Evolutionary conservation across 352 stramenopile genomes (phyloP).

Genomic region (Stephanocyclus meneghinianus): DNA sequence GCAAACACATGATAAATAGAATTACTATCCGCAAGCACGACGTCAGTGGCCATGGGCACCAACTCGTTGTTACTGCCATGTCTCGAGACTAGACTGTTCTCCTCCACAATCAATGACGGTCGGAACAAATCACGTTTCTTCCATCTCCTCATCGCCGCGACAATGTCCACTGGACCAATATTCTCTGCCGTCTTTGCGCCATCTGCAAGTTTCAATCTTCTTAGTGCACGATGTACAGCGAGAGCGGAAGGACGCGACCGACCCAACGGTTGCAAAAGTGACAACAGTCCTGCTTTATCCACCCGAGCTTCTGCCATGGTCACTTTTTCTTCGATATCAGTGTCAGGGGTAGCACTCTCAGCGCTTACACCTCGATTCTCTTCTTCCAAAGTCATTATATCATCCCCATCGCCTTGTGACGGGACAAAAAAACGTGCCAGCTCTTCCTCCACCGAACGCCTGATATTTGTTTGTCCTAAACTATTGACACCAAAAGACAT

Average conservation of each 20-base stretch:
- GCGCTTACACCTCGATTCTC: not conserved
- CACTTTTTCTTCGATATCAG: constrained; percentile 6
- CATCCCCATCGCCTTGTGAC: constrained; percentile 4
- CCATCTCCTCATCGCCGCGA: constrained; percentile 44
- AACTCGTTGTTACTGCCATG: not conserved
- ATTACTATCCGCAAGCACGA: not conserved
- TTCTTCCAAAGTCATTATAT: constrained; percentile 19
- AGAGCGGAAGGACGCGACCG: constrained; percentile 26
- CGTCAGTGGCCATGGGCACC: not conserved
- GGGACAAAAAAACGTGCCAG: not conserved
- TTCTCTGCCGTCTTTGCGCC: constrained; percentile 2
- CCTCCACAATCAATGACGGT: not conserved
- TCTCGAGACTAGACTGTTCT: constrained; percentile 2
- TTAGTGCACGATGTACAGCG: constrained; percentile 38
- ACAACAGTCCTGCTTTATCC: constrained; percentile 36
- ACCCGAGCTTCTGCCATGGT: constrained; percentile 23
- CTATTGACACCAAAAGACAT: not conserved
- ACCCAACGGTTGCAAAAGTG: constrained; percentile 42
- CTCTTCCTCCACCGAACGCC: not conserved
- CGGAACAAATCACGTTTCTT: constrained; percentile 28
- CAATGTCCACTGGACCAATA: constrained; percentile 24
- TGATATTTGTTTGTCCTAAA: not conserved
- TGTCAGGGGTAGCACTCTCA: not conserved
- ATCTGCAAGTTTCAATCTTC: constrained; percentile 23
- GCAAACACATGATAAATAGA: constrained; percentile 42